These are phyloP conservation scores for Chlorophyllum brunneum DNA, from an alignment of 768 basidiomycete genomes.

Conservation along the genomic window DNA sequence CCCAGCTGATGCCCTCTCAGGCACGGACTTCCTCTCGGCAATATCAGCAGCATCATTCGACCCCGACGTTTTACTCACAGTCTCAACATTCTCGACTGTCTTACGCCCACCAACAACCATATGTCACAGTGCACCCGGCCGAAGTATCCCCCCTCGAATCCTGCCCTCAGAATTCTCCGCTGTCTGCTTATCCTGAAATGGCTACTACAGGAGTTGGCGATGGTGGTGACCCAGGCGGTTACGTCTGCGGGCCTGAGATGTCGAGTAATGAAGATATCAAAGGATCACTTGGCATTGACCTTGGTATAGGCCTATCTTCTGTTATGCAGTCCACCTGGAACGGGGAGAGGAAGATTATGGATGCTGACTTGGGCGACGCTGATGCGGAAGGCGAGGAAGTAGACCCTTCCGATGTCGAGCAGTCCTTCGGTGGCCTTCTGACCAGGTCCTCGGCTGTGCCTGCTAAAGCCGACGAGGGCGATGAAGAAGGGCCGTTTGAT, in stretches of 20 bases:
- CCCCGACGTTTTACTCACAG: conserved; percentile 11
- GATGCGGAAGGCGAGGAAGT: conserved; percentile 16
- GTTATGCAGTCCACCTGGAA: conserved; percentile 1
- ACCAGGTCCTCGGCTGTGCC: background rate
- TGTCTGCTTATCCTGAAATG: conserved; percentile 1
- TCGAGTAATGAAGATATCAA: background rate
- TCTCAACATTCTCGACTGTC: background rate
- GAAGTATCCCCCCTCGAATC: conserved; percentile 24
- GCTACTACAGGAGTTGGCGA: background rate
- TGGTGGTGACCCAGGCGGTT: background rate
- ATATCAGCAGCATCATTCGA: conserved; percentile 13
- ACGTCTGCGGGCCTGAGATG: background rate
- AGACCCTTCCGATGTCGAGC: conserved; percentile 6
- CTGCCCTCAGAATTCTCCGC: conserved; percentile 16
- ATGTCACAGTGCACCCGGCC: conserved; percentile 22
- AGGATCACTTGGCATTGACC: background rate
- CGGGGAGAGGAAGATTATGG: background rate
- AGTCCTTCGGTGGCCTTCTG: conserved; percentile 1
- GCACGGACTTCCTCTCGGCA: conserved; percentile 14
- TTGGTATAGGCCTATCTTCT: background rate
- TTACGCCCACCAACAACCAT: conserved; percentile 6
- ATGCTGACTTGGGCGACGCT: conserved; percentile 12
- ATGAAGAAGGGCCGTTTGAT: conserved; percentile 22
- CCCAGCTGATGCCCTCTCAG: conserved; percentile 1
- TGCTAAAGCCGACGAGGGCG: conserved; percentile 19